A percentile compares a stretch with the other conserved stretches of the same genome.
Evolutionary conservation across 176 grass and related monocot species (phyloP).

Genomic region (Phyllostachys edulis): DNA sequence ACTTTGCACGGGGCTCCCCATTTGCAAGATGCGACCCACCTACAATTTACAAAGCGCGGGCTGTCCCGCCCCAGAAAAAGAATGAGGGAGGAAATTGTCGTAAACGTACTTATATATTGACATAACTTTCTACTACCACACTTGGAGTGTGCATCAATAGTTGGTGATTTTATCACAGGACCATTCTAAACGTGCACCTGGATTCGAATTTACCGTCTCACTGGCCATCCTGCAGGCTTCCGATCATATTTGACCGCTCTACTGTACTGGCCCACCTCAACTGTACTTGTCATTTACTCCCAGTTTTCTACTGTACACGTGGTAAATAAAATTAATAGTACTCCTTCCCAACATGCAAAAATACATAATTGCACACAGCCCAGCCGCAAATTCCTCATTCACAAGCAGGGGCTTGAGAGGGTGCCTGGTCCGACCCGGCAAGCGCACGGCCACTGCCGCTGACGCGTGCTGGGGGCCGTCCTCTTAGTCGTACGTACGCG

Average conservation of each 20-base stretch:
- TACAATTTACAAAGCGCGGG: conserved; percentile 11
- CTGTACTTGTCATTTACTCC: neutral
- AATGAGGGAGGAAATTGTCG: neutral
- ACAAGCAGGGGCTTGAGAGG: neutral
- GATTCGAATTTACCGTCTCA: neutral
- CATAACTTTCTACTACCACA: neutral
- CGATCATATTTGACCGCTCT: neutral
- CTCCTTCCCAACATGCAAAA: neutral
- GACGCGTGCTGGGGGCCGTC: neutral
- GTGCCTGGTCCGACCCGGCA: neutral
- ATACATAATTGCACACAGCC: neutral
- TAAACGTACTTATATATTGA: neutral
- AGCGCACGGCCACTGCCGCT: neutral
- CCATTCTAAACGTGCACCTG: neutral
- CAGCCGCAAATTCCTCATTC: neutral
- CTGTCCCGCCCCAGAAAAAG: conserved; percentile 19
- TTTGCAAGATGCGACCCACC: conserved; percentile 3
- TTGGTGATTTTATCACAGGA: neutral
- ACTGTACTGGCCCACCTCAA: neutral
- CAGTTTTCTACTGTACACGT: neutral
- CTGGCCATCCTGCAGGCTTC: neutral
- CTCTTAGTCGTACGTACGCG: neutral
- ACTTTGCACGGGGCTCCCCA: neutral
- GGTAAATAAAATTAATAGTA: neutral
- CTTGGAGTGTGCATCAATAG: neutral